phyloP scores from a whole-genome alignment of 2,329 filamentous ascomycete species.

The Colletotrichum siamense region DNA sequence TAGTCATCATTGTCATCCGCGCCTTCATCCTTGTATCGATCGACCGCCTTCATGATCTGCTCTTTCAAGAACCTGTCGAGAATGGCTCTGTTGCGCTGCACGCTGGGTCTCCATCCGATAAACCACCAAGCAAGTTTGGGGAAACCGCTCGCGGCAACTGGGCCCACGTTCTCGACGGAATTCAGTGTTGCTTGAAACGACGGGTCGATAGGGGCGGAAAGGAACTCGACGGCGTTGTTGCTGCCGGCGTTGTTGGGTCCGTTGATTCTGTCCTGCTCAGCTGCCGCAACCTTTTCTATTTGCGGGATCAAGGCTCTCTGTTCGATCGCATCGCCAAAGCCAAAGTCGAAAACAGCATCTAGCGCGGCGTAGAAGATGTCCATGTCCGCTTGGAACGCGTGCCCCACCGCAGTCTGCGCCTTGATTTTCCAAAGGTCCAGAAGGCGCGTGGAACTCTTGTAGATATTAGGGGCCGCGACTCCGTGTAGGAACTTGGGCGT shows the following conservation, averaged over 20 bases:
- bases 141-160: neutral
- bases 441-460: conserved; percentile 32
- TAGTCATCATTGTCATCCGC: neutral
- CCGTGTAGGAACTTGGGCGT: conserved; percentile 37
- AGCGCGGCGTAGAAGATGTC: conserved; percentile 38
- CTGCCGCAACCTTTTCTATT: neutral
- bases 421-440: conserved; percentile 41
- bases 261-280: too few relatives aligned
- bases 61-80: neutral
- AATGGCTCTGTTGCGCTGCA: neutral
- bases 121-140: neutral
- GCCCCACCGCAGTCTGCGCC: conserved; percentile 26
- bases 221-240: neutral
- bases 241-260: neutral
- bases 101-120: neutral
- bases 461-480: conserved; percentile 37
- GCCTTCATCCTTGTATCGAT: neutral
- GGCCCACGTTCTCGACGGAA: neutral
- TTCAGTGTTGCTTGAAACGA: neutral
- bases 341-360: conserved; percentile 40
- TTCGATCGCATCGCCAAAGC: conserved; percentile 26
- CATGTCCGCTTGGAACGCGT: conserved; percentile 33
- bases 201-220: neutral
- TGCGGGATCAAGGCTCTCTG: neutral
- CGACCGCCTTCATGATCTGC: neutral